A percentile compares a stretch with the other conserved stretches of the same genome.
Conservation (phyloP, 2,329 filamentous ascomycete genomes). For the Alternaria atra region DNA sequence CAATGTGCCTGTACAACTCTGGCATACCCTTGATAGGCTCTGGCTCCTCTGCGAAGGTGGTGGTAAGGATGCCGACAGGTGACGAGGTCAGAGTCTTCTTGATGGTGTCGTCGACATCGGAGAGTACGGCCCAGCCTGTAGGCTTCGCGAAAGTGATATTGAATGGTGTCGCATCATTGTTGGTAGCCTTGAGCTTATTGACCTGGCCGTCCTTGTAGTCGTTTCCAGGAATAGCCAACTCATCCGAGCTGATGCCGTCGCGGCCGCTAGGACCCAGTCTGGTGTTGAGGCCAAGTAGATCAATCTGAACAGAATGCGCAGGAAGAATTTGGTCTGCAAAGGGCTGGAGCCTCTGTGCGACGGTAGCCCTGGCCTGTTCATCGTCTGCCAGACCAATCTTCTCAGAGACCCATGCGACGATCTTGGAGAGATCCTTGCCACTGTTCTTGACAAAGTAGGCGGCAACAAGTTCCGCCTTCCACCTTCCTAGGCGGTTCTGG, state of each 20-base stretch:
- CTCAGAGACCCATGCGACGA: constrained; percentile 75
- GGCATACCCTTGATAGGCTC: constrained; percentile 82
- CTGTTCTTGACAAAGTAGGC: constrained; percentile 80
- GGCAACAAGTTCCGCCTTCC: constrained; percentile 84
- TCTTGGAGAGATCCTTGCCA: constrained; percentile 71
- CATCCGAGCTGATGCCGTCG: constrained; percentile 75
- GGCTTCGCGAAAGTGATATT: constrained; percentile 77
- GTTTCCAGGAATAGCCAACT: constrained; percentile 58
- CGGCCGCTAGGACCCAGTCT: constrained; percentile 73
- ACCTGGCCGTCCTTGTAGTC: constrained; percentile 49
- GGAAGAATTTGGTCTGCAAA: constrained; percentile 81
- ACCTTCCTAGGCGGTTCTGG: constrained; percentile 61
- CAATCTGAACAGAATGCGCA: constrained; percentile 71
- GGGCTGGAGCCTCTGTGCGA: constrained; percentile 74
- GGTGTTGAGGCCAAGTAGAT: constrained; percentile 59
- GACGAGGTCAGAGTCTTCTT: constrained; percentile 87
- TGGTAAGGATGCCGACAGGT: constrained; percentile 79
- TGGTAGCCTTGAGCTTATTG: constrained; percentile 42
- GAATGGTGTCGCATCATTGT: constrained; percentile 62
- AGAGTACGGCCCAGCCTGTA: constrained; percentile 85
- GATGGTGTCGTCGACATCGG: constrained; percentile 95
- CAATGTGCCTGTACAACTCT: constrained; percentile 76
- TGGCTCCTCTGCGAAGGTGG: constrained; percentile 82
- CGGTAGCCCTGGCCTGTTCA: constrained; percentile 63
- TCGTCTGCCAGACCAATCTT: constrained; percentile 68